Evolutionary conservation across 1,284 basidiomycete species (phyloP).

Genomic region (Cystobasidium sp.): DNA sequence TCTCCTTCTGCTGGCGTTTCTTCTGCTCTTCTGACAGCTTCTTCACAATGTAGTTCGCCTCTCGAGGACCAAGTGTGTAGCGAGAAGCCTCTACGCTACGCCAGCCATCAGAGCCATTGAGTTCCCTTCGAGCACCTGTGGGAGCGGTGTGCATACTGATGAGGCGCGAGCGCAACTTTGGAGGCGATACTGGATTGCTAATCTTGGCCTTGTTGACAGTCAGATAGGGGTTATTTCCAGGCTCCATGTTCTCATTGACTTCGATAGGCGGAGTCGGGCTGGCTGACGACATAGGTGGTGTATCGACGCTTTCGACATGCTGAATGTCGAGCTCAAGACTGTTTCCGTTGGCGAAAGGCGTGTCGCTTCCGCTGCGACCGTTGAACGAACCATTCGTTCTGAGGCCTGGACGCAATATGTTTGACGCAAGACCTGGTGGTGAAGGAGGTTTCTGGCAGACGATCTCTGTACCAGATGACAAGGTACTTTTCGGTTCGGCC

Average conservation of each 20-base stretch:
- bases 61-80: constrained; percentile 26
- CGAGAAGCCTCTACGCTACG: constrained; percentile 34
- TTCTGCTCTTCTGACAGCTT: constrained; percentile 35
- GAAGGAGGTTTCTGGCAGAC: background rate
- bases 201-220: background rate
- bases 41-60: constrained; percentile 33
- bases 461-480: background rate
- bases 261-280: background rate
- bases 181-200: constrained; percentile 30
- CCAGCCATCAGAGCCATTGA: constrained; percentile 11
- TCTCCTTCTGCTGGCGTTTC: constrained; percentile 36
- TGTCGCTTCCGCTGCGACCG: background rate
- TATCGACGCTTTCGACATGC: constrained; percentile 17
- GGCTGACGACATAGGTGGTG: background rate
- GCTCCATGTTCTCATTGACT: background rate
- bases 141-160: constrained; percentile 21
- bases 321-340: constrained; percentile 34
- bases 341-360: background rate
- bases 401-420: background rate
- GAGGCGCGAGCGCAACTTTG: constrained; percentile 28
- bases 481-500: background rate
- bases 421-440: background rate
- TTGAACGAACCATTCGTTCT: background rate
- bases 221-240: background rate
- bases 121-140: background rate